Base-by-base conservation (phyloP, 345 rosid species). In the Lumnitzera racemosa region DNA sequence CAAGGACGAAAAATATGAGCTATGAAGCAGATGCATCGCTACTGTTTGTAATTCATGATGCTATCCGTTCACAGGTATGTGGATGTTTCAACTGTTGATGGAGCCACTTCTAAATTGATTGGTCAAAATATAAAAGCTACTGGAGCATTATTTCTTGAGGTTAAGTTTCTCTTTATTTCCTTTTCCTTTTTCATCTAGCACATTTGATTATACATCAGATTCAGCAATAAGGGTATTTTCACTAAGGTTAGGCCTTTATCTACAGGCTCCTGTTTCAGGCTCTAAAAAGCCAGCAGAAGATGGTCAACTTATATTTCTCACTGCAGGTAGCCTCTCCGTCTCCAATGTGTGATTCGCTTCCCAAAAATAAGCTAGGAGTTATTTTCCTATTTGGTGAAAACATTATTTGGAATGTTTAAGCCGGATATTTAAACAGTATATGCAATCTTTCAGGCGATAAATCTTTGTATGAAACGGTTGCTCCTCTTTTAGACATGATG, bases 221-320 rank as follows among this genome's bases (percentile, higher is more conserved):
- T 11, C 47, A 15, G 10, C 23, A 59, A 9, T 24, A 16, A 15
- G 54, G 61, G 51, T 9, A 36, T 4, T 4, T 36, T 36, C 43
- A 36, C 10, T 9, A 36, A 36, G 43, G 43, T 4, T 36, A 4
- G 7, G 43, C 11, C 11, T 4, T 36, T 6, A 5, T 62, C 52
- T 63, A 27, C 50, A 91, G 96, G 96, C 98, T 73, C 96, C 98
- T 69, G 98, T 91, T 69, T 88, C 98, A 12, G 96, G 96, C 67
- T 89, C 96, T 56, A 86, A 89, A 75, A 91, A 89, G 76, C 96
- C 96, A 11, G 95, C 96, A 15, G 90, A 89, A 79, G 96, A 91
- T 61, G 95, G 95, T 46, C 86, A 87, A 58, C 64, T 91, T 53
- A 87, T 89, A 76, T 89, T 91, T 70, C 96, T 91, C 61, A 81